Conservation (phyloP, 2,329 filamentous ascomycete genomes). For the Penicillium oxalicum region DNA sequence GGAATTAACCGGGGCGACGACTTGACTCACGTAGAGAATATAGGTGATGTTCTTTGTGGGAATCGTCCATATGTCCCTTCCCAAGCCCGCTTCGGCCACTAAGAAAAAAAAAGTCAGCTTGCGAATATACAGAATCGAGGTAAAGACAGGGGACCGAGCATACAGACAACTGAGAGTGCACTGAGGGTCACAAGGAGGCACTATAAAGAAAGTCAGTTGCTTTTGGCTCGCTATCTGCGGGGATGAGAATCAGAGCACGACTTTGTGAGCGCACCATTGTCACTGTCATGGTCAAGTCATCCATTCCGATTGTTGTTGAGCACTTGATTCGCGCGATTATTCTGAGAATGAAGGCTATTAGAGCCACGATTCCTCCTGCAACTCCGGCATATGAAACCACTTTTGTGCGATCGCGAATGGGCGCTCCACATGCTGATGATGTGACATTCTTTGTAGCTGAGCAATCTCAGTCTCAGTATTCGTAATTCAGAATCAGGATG, state of each 20-base stretch:
- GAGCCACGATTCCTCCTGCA: constrained; percentile 29
- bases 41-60: constrained; percentile 39
- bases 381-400: constrained; percentile 30
- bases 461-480: constrained; percentile 6
- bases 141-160: background rate
- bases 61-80: constrained; percentile 44
- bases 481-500: background rate
- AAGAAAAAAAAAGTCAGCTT: constrained; percentile 8
- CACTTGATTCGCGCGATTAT: constrained; percentile 33
- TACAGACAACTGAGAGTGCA: constrained; percentile 23
- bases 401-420: constrained; percentile 31
- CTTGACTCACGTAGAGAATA: constrained; percentile 31
- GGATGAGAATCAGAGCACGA: too few relatives aligned
- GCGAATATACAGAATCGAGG: background rate
- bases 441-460: constrained; percentile 41
- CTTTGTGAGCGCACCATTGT: constrained; percentile 19
- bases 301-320: constrained; percentile 34
- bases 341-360: constrained; percentile 31
- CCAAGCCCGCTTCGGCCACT: constrained; percentile 39
- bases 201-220: constrained; percentile 3
- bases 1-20: too few relatives aligned
- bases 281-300: constrained; percentile 36
- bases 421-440: constrained; percentile 33
- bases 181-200: constrained; percentile 20
- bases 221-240: background rate